Evolutionary conservation across 257 asterid species (phyloP).

Genomic region (Solanum pinnatisectum): DNA sequence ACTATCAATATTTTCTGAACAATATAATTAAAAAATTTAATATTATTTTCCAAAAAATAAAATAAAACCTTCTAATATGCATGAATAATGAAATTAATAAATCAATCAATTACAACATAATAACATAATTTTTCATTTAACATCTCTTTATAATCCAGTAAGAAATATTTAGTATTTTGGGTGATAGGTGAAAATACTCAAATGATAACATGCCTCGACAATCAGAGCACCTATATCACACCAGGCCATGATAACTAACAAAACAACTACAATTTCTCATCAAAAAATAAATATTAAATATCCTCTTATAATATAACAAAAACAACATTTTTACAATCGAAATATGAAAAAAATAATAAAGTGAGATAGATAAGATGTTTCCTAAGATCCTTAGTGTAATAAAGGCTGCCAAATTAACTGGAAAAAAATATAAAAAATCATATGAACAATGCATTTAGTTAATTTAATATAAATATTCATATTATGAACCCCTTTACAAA

Average conservation of each 20-base stretch:
- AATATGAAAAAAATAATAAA: too few relatives aligned
- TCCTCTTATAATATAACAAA: too few relatives aligned
- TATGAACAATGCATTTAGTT: background rate
- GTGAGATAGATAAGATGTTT: background rate
- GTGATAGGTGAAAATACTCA: background rate
- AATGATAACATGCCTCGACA: background rate
- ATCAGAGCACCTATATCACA: background rate
- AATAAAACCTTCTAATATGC: too few relatives aligned
- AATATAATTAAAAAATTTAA: too few relatives aligned
- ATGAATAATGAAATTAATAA: too few relatives aligned
- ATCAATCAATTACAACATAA: background rate
- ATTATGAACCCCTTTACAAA: background rate
- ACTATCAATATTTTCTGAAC: background rate
- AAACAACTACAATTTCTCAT: too few relatives aligned
- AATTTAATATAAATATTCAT: background rate
- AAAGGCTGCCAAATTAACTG: too few relatives aligned
- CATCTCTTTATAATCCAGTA: background rate
- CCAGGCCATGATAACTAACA: too few relatives aligned
- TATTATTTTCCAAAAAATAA: too few relatives aligned
- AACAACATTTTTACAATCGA: too few relatives aligned
- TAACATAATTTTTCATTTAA: too few relatives aligned
- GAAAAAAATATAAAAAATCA: background rate
- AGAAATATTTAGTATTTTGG: background rate
- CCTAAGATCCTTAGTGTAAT: background rate
- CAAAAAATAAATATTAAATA: too few relatives aligned